Evolutionary conservation across 2,329 filamentous ascomycete genomes (phyloP), one percentile per base, ranked within the genome.

Genomic region (Oidium heveae): DNA sequence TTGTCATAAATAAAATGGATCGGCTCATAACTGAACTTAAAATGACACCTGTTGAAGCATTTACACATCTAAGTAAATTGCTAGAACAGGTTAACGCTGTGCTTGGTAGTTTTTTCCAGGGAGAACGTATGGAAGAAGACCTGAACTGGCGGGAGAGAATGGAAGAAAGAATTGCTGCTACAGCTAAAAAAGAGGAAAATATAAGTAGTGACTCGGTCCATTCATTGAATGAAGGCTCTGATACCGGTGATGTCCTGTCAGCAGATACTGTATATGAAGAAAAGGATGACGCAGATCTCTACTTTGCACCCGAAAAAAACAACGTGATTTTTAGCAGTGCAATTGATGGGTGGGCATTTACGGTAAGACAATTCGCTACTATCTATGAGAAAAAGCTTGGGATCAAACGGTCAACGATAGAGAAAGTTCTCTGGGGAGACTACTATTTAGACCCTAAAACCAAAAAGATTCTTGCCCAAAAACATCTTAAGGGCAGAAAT

Each of bases 311-410:
- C 0, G 91, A 98, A 65, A 94, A 89, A 68, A 95, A 95, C 67
- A 98, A 98, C 64, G 91, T 98, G 66, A 96, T 98, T 59, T 98
- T 98, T 67, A 87, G 86, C 70, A 96, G 89, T 66, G 91, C 91
- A 57, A 83, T 94, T 55, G 91, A 98, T 65, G 91, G 91, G n/a
- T 98, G 91, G 91, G 91, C 91, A 2, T 98, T 98, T 63, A 98
- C 91, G 0, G 82, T 94, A 52, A 79, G 87, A 53, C 91, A 98
- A 63, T 98, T 98, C 65, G 88, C 91, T 18, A 78, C 78, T 39
- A 71, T 96, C 32, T 98, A 96, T 64, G 89, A 96, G 68, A 94
- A 88, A 72, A 98, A 98, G 67, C 75, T 98, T 7, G 89, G 91
- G 15, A 93, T 96, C 67, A 96, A 94, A 68, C 77, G 88, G 50